Evolutionary conservation across 1,139 yeast species (phyloP), one percentile per base, ranked within the genome.

Genomic region (Protomyces macrosporus): DNA sequence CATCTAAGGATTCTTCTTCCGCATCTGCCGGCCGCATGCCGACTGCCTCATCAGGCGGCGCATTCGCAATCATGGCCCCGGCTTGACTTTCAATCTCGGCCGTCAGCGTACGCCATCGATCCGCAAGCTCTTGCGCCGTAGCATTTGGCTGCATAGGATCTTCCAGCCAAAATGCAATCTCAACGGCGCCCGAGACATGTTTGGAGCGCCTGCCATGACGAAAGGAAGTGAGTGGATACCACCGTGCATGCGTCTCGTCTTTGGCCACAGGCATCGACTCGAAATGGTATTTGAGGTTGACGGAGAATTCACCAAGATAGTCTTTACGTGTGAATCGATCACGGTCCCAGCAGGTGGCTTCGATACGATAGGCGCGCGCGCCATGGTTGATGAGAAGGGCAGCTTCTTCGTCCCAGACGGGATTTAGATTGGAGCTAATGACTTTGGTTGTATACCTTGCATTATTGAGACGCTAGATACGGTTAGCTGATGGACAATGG

Each of bases 141-240:
- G 64, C 67, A 51, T 51, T 53, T 1, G 64, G 63, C 45, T 66
- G 66, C 2, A 75, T 69, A 6, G 77, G 72, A n/a, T 63, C 66
- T n/a, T 74, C 71, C 57, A 84, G 71, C 62, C 81, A 81, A 68
- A 85, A 81, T 36, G 81, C 78, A n/a, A 84, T 69, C 51, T 78
- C 75, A 3, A 86, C 67, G 0, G 85, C 80, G 0, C 90, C 90
- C 0, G 86, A 81, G 9, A 84, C 83, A 71, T 77, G 83, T 7
- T 81, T 75, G 53, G 80, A 81, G 65, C 80, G 75, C 2, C 76
- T 70, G 53, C 73, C 74, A 32, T 42, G 53, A 5, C 63, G 35
- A 32, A 80, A 79, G 1, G 87, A 83, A 65, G 79, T 78, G 10
- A 85, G 73, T 62, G 77, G 75, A 70, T 77, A 81, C 87, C 87